Conservation (phyloP, 2,329 filamentous ascomycete species). For the Cordyceps javanica region DNA sequence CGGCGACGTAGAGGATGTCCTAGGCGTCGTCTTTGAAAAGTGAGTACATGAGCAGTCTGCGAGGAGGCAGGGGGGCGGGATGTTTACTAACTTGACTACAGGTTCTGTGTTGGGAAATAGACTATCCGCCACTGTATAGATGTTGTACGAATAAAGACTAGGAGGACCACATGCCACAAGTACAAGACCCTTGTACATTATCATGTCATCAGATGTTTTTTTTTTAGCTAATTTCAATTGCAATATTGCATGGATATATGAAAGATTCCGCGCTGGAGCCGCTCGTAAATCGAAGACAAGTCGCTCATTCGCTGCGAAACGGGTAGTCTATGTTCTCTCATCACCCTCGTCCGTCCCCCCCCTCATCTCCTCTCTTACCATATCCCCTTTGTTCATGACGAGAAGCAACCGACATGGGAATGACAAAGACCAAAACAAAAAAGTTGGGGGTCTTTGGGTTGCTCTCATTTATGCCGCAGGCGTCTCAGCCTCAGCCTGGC, state of each 20-base stretch:
- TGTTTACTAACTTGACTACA: conserved; percentile 19
- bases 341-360: too few relatives aligned
- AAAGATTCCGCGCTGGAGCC: not conserved
- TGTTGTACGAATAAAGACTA: not conserved
- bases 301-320: too few relatives aligned
- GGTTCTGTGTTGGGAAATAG: conserved; percentile 52
- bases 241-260: not conserved
- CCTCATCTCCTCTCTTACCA: too few relatives aligned
- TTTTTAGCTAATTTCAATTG: not conserved
- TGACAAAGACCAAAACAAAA: too few relatives aligned
- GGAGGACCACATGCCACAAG: not conserved
- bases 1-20: conserved; percentile 89
- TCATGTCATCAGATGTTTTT: not conserved
- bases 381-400: too few relatives aligned
- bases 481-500: conserved; percentile 18
- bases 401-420: too few relatives aligned
- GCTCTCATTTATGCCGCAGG: not conserved
- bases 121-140: not conserved
- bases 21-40: conserved; percentile 98
- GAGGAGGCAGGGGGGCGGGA: not conserved
- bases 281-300: not conserved
- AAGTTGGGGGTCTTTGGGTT: too few relatives aligned
- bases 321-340: too few relatives aligned
- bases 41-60: conserved; percentile 47
- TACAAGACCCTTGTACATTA: not conserved